These are phyloP conservation scores for Colletotrichum scovillei DNA, from an alignment of 2,329 filamentous ascomycete species.

Conservation along the genomic window DNA sequence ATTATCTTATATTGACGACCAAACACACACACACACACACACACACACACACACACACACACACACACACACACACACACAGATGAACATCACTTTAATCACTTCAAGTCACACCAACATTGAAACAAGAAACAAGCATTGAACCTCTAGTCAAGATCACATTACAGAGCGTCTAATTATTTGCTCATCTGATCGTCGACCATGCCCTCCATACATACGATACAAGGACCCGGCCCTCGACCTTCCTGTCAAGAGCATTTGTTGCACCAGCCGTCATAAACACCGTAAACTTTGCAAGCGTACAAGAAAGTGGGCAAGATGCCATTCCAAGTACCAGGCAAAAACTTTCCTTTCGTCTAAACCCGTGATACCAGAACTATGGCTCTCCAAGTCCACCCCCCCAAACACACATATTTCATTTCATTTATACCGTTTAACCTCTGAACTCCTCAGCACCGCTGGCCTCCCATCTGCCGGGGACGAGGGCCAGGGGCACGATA, in stretches of 20 bases:
- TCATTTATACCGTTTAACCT: conserved; percentile 52
- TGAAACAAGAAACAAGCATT: background rate
- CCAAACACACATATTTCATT: conserved; percentile 17
- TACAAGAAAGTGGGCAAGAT: conserved; percentile 37
- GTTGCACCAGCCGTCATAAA: conserved; percentile 36
- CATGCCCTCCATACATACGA: conserved; percentile 37
- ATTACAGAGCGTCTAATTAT: conserved; percentile 38
- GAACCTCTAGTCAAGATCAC: conserved; percentile 35
- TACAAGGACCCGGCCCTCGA: conserved; percentile 36
- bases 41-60: no score
- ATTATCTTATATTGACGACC: no score
- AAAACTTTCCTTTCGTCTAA: conserved; percentile 35
- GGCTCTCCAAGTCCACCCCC: conserved; percentile 16
- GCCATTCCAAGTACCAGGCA: conserved; percentile 31
- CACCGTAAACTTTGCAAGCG: conserved; percentile 37
- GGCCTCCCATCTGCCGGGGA: conserved; percentile 73
- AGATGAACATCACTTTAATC: background rate
- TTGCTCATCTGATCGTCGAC: conserved; percentile 37
- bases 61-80: no score
- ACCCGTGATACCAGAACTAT: conserved; percentile 25
- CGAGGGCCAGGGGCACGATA: conserved; percentile 91
- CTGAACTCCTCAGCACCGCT: conserved; percentile 72
- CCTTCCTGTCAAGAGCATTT: conserved; percentile 34
- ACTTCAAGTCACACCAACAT: background rate
- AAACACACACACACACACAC: no score